Base-by-base conservation (phyloP, 2,329 filamentous ascomycete genomes). In the Penicillium sp. region DNA sequence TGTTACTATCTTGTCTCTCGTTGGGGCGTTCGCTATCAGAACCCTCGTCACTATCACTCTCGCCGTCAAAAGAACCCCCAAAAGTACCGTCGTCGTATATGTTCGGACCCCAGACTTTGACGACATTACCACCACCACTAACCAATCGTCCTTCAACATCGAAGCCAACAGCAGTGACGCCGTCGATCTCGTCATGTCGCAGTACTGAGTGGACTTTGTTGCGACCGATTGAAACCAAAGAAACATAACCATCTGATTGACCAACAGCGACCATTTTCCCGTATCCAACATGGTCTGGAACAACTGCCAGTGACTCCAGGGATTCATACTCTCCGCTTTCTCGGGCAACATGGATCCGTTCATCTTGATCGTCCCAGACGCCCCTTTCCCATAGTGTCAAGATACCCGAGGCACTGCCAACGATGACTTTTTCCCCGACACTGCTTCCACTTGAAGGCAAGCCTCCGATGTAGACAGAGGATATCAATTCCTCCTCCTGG, bases 321-420 rank as follows among this genome's bases (percentile, higher is more conserved):
- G 89, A 90, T 71, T 95, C 91, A 46, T 84, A 90, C 8, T 84
- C 87, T 18, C 79, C 82, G 9, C 79, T 74, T 21, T 75, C 77
- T 26, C 76, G 72, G 62, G 91, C 86, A 8, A 97, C 84, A 49
- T 89, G 84, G 65, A 97, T 89, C 52, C 91, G 83, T 74, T 96
- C 91, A 64, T 95, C 90, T 70, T 96, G 91, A 70, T 97, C 93
- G 67, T 96, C 92, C 93, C 94, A 97, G 0, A 89, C 85, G 1
- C 93, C 93, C 63, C 88, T 88, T 72, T 99, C 93, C 92, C 94
- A 99, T 6, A 97, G 77, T 4, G 92, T 97, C 61, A 97, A 71
- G 1, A 97, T 85, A 3, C 94, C 94, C 43, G 84, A 87, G 18
- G 84, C 87, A 24, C 90, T 90, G 35, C 90, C 88, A 0, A 91